A percentile compares a stretch with the other conserved stretches of the same genome.
Evolutionary conservation across 768 basidiomycete genomes (phyloP).

Genomic region (Gyrodon lividus): DNA sequence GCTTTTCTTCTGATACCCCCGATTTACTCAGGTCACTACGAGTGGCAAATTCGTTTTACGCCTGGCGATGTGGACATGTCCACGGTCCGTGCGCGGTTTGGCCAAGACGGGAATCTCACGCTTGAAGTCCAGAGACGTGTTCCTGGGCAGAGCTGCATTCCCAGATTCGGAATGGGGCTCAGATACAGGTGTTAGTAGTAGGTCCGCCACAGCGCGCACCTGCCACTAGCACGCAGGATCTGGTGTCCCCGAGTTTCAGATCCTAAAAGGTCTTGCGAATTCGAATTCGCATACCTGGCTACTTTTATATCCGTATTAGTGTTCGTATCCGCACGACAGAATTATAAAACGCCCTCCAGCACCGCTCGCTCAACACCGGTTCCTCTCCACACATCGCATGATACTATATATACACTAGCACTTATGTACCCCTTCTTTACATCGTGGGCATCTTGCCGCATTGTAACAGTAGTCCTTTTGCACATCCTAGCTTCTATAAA

Average conservation of each 20-base stretch:
- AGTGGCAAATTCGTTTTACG: conserved; percentile 58
- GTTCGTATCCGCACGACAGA: conserved; percentile 9
- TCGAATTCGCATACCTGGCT: conserved; percentile 7
- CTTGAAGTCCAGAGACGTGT: conserved; percentile 41
- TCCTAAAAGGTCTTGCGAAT: conserved; percentile 5
- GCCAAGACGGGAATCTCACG: conserved; percentile 43
- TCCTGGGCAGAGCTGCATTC: conserved; percentile 26
- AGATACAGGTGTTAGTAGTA: conserved; percentile 26
- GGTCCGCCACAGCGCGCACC: conserved; percentile 1
- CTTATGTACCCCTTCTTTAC: not conserved
- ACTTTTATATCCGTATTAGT: conserved; percentile 21
- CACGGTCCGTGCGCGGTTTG: conserved; percentile 50
- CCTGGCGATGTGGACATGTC: conserved; percentile 55
- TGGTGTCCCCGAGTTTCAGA: not conserved
- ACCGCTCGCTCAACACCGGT: not conserved
- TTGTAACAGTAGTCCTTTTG: not conserved
- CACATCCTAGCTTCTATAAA: not conserved
- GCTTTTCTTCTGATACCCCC: not conserved
- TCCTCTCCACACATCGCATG: not conserved
- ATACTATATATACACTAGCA: not conserved
- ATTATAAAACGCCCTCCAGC: conserved; percentile 3
- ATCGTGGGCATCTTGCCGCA: not conserved
- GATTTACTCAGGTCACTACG: conserved; percentile 49
- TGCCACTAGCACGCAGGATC: conserved; percentile 5
- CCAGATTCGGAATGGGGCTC: conserved; percentile 27